Evolutionary conservation across 2,329 filamentous ascomycete genomes (phyloP).

Genomic region (Calonectria ilicicola): DNA sequence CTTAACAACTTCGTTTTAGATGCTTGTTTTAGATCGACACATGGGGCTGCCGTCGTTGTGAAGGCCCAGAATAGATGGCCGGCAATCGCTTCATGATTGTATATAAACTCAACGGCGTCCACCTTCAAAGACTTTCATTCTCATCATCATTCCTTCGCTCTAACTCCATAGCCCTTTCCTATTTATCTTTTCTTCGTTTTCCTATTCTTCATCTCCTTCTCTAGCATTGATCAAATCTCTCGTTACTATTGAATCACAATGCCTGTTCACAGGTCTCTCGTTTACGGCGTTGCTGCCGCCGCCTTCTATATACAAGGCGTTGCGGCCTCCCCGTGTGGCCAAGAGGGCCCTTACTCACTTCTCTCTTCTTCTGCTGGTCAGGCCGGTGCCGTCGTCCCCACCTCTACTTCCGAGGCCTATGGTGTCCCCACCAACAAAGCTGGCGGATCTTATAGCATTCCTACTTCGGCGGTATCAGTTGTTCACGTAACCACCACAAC

Average conservation of each 20-base stretch:
- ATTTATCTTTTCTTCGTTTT: neutral
- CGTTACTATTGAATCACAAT: neutral
- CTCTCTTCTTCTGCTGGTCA: neutral
- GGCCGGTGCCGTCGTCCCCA: neutral
- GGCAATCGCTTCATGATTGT: neutral
- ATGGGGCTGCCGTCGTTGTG: neutral
- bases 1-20: neutral
- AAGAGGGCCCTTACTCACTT: neutral
- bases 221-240: neutral
- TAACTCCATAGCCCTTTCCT: neutral
- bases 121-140: neutral
- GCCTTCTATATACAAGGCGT: neutral
- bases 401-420: neutral
- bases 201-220: neutral
- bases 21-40: neutral
- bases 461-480: neutral
- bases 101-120: neutral
- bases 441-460: neutral
- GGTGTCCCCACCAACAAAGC: neutral
- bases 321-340: neutral
- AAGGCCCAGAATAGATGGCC: neutral
- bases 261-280: slow-evolving; percentile 2
- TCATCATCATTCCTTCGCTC: neutral
- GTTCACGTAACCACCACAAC: neutral
- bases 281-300: neutral